These are phyloP conservation scores for Aspergillus unguis DNA, from an alignment of 2,329 filamentous ascomycete species.

Conservation along the genomic window DNA sequence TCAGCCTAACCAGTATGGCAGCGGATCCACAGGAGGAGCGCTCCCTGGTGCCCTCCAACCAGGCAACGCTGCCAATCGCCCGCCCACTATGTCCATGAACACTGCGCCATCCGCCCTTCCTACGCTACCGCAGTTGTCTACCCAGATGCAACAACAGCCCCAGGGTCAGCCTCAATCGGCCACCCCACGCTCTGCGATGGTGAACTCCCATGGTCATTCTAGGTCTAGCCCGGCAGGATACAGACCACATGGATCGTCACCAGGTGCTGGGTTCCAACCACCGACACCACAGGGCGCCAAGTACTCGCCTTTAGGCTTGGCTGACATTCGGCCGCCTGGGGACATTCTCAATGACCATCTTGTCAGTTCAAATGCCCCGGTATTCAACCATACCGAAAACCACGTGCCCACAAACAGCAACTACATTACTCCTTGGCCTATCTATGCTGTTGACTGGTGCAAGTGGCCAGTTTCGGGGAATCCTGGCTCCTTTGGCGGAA, in stretches of 20 bases:
- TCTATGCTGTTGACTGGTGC: conserved; percentile 98
- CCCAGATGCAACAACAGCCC: conserved; percentile 20
- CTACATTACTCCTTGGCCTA: conserved; percentile 88
- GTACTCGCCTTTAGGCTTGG: conserved; percentile 84
- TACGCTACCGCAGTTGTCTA: conserved; percentile 51
- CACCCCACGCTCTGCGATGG: conserved; percentile 62
- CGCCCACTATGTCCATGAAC: conserved; percentile 52
- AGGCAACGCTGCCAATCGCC: conserved; percentile 48
- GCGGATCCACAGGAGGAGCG: conserved; percentile 33
- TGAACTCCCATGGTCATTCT: conserved; percentile 71
- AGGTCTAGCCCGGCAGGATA: conserved; percentile 76
- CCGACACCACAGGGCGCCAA: conserved; percentile 60
- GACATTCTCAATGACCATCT: conserved; percentile 73
- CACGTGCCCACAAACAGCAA: conserved; percentile 74
- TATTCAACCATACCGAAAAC: conserved; percentile 63
- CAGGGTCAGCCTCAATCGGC: conserved; percentile 31
- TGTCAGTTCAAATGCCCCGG: conserved; percentile 55
- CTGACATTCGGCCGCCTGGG: conserved; percentile 83
- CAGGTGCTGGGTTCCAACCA: conserved; percentile 43
- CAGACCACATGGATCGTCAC: conserved; percentile 56
- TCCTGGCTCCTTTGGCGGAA: conserved; percentile 67
- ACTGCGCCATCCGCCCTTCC: conserved; percentile 58
- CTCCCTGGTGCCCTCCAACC: conserved; percentile 62
- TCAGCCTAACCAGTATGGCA: conserved; percentile 46
- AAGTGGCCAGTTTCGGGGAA: conserved; percentile 80